phyloP scores from a whole-genome alignment of 1,284 basidiomycete species.

The Phylloboletellus chloephorus region DNA sequence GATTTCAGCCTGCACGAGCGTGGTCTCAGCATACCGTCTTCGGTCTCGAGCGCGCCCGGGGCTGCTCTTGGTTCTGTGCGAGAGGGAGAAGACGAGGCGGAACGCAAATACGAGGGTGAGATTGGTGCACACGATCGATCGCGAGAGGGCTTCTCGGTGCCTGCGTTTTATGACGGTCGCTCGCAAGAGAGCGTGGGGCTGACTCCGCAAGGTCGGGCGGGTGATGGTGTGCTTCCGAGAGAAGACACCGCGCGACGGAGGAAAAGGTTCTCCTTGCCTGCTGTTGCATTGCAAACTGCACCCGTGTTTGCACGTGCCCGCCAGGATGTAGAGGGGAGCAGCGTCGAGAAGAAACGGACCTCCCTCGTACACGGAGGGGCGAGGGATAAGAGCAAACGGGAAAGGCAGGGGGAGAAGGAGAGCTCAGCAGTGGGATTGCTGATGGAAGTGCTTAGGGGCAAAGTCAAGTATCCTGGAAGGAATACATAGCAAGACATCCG shows the following conservation, averaged over 20 bases:
- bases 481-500: constrained; percentile 5
- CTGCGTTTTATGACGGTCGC: constrained; percentile 1
- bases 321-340: constrained; percentile 12
- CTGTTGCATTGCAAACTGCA: constrained; percentile 64
- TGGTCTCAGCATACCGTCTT: constrained; percentile 30
- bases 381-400: constrained; percentile 24
- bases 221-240: constrained; percentile 10
- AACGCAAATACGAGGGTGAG: constrained; percentile 7
- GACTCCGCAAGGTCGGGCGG: background rate
- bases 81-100: constrained; percentile 25
- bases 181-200: constrained; percentile 8
- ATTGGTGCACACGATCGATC: background rate
- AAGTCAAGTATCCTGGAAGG: constrained; percentile 24
- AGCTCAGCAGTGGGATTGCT: constrained; percentile 30
- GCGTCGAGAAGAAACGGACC: constrained; percentile 20
- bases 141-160: constrained; percentile 1
- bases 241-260: constrained; percentile 59
- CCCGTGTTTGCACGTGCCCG: constrained; percentile 59
- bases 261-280: constrained; percentile 70
- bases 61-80: constrained; percentile 24
- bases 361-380: constrained; percentile 16
- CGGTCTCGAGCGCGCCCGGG: constrained; percentile 27
- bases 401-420: constrained; percentile 26
- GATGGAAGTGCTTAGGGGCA: constrained; percentile 27
- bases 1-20: constrained; percentile 47